Evolutionary conservation across 129 eudicot species (phyloP).

Genomic region (Chrysanthemum makinoi): DNA sequence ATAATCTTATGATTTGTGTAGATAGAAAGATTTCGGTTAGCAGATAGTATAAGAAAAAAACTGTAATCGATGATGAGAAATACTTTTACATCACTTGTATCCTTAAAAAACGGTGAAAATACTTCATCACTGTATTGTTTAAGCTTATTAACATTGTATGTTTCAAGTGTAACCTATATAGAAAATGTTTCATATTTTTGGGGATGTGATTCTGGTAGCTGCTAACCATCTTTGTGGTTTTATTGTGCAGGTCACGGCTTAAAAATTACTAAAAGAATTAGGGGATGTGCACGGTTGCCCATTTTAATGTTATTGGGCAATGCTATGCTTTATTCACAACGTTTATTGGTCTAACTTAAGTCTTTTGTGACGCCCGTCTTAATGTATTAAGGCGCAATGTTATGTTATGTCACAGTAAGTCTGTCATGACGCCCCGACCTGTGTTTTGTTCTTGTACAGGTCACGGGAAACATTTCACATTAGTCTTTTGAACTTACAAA

Average conservation of each 20-base stretch:
- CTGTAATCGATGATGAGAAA: too few relatives aligned
- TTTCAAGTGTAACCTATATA: not conserved
- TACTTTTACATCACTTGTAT: too few relatives aligned
- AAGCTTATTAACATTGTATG: too few relatives aligned
- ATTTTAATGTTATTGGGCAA: not conserved
- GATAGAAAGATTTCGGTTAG: not conserved
- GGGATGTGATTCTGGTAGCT: not conserved
- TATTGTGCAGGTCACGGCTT: slow-evolving; percentile 28
- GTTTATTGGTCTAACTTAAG: not conserved
- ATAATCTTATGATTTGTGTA: not conserved
- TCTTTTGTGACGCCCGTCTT: not conserved
- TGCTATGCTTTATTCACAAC: slow-evolving; percentile 3
- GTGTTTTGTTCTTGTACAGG: not conserved
- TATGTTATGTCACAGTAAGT: not conserved
- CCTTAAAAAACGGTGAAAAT: too few relatives aligned
- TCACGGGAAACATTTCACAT: slow-evolving; percentile 1
- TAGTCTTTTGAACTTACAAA: too few relatives aligned
- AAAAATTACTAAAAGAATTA: slow-evolving; percentile 12
- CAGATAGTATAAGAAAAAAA: not conserved
- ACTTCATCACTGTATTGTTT: too few relatives aligned
- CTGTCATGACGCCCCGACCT: not conserved
- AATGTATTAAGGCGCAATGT: not conserved
- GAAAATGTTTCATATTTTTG: not conserved
- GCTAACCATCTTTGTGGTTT: slow-evolving; percentile 12
- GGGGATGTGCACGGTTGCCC: not conserved